Percentiles rank a stretch among this genome's conserved stretches.
Evolutionary conservation across 331 rosid species (phyloP).

Genomic region (Stylosanthes scabra): DNA sequence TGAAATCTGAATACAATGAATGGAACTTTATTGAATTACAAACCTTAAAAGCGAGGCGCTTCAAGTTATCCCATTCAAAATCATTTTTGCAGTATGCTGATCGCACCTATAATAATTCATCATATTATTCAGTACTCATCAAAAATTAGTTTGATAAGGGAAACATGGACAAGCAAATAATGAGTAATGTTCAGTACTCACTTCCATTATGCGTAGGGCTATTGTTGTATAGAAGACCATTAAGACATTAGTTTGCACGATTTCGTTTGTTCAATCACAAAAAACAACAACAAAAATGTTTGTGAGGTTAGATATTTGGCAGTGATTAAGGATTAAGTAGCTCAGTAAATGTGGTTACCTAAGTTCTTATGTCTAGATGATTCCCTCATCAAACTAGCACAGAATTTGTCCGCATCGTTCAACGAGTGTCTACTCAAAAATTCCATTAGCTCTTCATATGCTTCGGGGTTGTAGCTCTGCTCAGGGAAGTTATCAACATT

Average conservation of each 20-base stretch:
- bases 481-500: slow-evolving; percentile 27
- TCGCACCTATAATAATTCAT: slow-evolving; percentile 52
- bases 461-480: slow-evolving; percentile 94
- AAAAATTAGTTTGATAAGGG: slow-evolving; percentile 12
- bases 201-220: slow-evolving; percentile 96
- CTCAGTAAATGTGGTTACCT: slow-evolving; percentile 50
- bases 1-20: slow-evolving; percentile 6
- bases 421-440: slow-evolving; percentile 70
- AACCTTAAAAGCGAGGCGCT: slow-evolving; percentile 73
- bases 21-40: slow-evolving; percentile 17
- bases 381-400: slow-evolving; percentile 83
- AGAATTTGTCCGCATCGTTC: slow-evolving; percentile 87
- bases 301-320: slow-evolving; percentile 27
- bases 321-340: slow-evolving; percentile 19
- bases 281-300: background rate
- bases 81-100: slow-evolving; percentile 66
- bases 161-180: slow-evolving; percentile 14
- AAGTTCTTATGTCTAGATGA: slow-evolving; percentile 83
- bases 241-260: slow-evolving; percentile 16
- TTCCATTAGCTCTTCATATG: slow-evolving; percentile 79
- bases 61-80: slow-evolving; percentile 92
- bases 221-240: slow-evolving; percentile 37
- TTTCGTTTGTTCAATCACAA: slow-evolving; percentile 37
- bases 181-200: slow-evolving; percentile 37
- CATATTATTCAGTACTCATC: slow-evolving; percentile 12